Conservation (phyloP, 345 rosid species). For the Zanthoxylum bungeanum region DNA sequence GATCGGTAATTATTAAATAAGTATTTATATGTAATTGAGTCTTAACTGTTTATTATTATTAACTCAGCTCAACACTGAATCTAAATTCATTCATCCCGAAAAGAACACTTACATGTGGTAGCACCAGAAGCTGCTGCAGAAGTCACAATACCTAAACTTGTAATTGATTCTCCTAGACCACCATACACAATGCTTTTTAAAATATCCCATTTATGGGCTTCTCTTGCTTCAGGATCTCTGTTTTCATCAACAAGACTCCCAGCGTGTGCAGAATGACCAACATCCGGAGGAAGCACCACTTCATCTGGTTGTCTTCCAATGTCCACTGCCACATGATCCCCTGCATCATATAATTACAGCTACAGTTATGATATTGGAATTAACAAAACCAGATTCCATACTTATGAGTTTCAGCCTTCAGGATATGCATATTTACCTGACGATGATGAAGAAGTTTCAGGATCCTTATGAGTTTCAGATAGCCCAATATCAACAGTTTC, state of each 20-base stretch:
- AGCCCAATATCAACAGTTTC: background rate
- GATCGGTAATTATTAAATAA: too few species aligned
- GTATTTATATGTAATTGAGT: too few species aligned
- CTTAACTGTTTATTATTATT: too few species aligned
- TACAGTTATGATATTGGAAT: background rate
- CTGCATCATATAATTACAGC: constrained; percentile 23
- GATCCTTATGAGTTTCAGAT: background rate
- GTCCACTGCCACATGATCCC: constrained; percentile 16
- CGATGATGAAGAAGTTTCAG: background rate
- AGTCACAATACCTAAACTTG: constrained; percentile 75
- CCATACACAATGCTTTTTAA: constrained; percentile 86
- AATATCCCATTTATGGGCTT: constrained; percentile 46
- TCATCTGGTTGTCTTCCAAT: constrained; percentile 15
- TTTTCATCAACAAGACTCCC: constrained; percentile 12
- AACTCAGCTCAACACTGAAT: too few species aligned
- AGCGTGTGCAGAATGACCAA: constrained; percentile 1
- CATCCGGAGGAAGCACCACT: background rate
- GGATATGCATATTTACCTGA: too few species aligned
- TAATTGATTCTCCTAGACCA: constrained; percentile 71
- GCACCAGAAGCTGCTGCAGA: constrained; percentile 90
- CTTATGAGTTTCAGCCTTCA: background rate
- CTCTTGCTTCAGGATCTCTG: constrained; percentile 13
- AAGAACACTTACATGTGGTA: constrained; percentile 53
- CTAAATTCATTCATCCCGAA: too few species aligned
- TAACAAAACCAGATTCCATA: background rate